A percentile compares a stretch with the other conserved stretches of the same genome.
Conservation (phyloP, 139 green algal species). For the Pseudopediastrum boryanum region DNA sequence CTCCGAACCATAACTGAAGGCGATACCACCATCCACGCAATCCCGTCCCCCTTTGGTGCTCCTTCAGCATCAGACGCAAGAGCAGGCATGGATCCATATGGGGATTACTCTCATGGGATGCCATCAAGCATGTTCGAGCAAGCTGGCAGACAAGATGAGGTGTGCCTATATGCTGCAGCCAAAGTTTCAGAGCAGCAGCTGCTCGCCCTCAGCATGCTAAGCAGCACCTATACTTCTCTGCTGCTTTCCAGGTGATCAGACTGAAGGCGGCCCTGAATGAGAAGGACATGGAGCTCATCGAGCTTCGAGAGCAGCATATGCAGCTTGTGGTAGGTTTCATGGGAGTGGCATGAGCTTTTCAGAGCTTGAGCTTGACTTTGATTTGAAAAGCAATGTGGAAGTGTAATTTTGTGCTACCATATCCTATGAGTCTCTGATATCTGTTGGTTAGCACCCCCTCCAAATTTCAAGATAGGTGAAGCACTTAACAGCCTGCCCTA, state of each 20-base stretch:
- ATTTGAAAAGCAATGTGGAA: no score
- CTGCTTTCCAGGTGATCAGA: slow-evolving; percentile 35
- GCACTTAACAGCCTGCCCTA: no score
- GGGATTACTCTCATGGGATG: background rate
- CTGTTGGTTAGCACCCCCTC: no score
- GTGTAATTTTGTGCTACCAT: no score
- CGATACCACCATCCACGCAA: background rate
- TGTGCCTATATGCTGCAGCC: background rate
- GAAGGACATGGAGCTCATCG: slow-evolving; percentile 69
- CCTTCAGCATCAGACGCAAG: background rate
- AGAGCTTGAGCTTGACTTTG: no score
- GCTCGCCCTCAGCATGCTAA: background rate
- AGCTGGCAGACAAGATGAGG: slow-evolving; percentile 39
- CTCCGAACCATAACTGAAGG: background rate
- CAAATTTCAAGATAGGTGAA: no score
- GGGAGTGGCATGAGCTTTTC: no score
- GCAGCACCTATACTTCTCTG: background rate
- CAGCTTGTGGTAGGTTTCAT: slow-evolving; percentile 60
- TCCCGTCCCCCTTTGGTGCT: background rate
- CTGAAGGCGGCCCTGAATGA: slow-evolving; percentile 67
- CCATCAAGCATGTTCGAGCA: slow-evolving; percentile 31
- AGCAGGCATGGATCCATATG: background rate
- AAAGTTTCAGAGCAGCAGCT: background rate
- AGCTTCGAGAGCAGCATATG: slow-evolving; percentile 71
- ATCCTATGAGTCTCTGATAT: no score